phyloP scores from a whole-genome alignment of 805 yeast species.

The Torulaspora gathmanii region DNA sequence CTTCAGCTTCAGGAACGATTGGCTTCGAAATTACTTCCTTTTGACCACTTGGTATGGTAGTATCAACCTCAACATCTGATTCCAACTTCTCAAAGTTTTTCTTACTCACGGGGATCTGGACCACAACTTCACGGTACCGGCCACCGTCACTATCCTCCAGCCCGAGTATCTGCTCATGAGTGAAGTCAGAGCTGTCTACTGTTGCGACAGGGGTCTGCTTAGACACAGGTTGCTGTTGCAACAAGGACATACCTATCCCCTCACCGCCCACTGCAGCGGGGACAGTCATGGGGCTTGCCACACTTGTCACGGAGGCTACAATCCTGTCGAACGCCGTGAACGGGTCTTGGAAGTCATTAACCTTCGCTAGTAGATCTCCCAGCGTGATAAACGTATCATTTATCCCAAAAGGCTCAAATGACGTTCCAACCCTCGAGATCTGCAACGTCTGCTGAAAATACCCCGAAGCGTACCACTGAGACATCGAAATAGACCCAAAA shows the following conservation, averaged over 20 bases:
- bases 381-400: conserved; percentile 26
- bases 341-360: conserved; percentile 29
- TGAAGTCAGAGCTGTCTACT: conserved; percentile 22
- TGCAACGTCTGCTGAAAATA: conserved; percentile 55
- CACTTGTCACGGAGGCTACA: conserved; percentile 1
- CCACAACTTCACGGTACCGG: conserved; percentile 26
- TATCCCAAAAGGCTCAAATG: conserved; percentile 29
- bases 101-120: conserved; percentile 26
- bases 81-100: conserved; percentile 9
- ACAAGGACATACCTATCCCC: neutral
- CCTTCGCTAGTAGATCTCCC: conserved; percentile 23
- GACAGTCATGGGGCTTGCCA: neutral
- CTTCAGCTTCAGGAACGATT: neutral
- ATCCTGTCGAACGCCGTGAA: conserved; percentile 24
- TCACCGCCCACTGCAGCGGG: neutral
- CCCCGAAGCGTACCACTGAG: conserved; percentile 65
- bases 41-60: conserved; percentile 3
- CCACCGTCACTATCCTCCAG: conserved; percentile 25
- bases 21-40: neutral
- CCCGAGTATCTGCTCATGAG: conserved; percentile 27
- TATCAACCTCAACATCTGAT: conserved; percentile 8
- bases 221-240: neutral
- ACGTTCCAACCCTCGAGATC: conserved; percentile 45
- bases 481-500: conserved; percentile 69
- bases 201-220: conserved; percentile 9